phyloP scores from a whole-genome alignment of 768 basidiomycete species.

The Boletus reticulatus region DNA sequence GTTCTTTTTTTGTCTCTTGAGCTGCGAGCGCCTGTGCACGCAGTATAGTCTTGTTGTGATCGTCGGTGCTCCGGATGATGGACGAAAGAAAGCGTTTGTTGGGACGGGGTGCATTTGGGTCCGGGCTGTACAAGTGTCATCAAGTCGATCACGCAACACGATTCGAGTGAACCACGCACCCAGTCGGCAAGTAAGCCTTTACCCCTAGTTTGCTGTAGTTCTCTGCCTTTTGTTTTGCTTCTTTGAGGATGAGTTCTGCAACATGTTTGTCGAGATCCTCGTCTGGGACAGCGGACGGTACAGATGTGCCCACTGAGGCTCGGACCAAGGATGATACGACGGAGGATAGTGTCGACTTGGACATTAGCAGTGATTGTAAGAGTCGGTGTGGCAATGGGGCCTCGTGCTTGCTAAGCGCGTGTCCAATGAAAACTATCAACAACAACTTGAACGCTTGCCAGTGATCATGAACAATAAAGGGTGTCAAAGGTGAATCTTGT shows the following conservation, averaged over 20 bases:
- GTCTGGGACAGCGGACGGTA: conserved; percentile 60
- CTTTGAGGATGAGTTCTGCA: conserved; percentile 85
- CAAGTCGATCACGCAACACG: not conserved
- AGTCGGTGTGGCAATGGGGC: conserved; percentile 4
- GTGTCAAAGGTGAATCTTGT: conserved; percentile 45
- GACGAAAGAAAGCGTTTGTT: conserved; percentile 82
- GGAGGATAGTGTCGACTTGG: conserved; percentile 67
- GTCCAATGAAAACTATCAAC: not conserved
- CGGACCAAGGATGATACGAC: conserved; percentile 80
- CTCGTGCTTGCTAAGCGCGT: conserved; percentile 22
- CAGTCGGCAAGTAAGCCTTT: conserved; percentile 66
- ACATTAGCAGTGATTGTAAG: conserved; percentile 27
- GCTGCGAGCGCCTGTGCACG: conserved; percentile 71
- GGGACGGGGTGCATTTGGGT: conserved; percentile 71
- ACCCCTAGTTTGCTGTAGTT: conserved; percentile 76
- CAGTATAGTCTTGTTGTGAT: conserved; percentile 87
- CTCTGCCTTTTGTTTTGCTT: conserved; percentile 90
- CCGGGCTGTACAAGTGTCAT: conserved; percentile 41
- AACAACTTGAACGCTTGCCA: no score
- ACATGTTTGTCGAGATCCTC: conserved; percentile 91
- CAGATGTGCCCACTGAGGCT: conserved; percentile 70
- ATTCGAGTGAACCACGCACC: conserved; percentile 36
- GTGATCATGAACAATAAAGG: conserved; percentile 24
- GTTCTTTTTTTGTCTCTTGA: conserved; percentile 65
- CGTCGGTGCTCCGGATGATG: conserved; percentile 92